These are phyloP conservation scores for Solanum chiquidenum DNA, from an alignment of 257 asterid species.

Conservation along the genomic window DNA sequence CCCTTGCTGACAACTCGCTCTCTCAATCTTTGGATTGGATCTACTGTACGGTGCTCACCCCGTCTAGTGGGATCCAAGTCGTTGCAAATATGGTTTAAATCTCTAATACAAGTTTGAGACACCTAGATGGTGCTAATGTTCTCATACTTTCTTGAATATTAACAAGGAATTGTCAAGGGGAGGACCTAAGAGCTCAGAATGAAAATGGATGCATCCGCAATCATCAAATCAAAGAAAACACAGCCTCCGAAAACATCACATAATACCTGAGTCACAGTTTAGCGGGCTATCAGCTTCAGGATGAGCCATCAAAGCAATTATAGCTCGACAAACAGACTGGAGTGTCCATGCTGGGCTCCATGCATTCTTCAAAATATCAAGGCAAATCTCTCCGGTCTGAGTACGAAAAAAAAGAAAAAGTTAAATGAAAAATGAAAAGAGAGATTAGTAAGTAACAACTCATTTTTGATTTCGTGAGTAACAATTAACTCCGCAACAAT, in stretches of 20 bases:
- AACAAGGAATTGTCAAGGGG: background rate
- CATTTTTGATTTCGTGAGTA: background rate
- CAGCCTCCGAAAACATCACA: background rate
- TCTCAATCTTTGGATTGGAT: background rate
- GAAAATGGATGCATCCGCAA: background rate
- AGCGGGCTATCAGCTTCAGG: conserved; percentile 98
- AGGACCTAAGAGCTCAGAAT: background rate
- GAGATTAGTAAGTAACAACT: background rate
- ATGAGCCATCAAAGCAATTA: conserved; percentile 98
- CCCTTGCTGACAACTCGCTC: background rate
- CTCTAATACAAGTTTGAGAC: background rate
- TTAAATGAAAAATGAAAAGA: background rate
- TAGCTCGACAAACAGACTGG: conserved; percentile 98
- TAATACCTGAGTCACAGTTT: conserved; percentile 95
- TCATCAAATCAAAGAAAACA: background rate
- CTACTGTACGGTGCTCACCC: background rate
- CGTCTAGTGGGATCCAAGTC: background rate
- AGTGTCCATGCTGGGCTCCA: conserved; percentile 99
- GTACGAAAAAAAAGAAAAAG: background rate
- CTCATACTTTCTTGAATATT: background rate
- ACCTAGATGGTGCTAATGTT: background rate
- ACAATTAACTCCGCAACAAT: background rate
- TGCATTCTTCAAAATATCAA: conserved; percentile 94
- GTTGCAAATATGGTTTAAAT: background rate
- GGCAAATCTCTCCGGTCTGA: conserved; percentile 99